Conservation (phyloP, 768 basidiomycete genomes). For the Lactifluus rugatus region DNA sequence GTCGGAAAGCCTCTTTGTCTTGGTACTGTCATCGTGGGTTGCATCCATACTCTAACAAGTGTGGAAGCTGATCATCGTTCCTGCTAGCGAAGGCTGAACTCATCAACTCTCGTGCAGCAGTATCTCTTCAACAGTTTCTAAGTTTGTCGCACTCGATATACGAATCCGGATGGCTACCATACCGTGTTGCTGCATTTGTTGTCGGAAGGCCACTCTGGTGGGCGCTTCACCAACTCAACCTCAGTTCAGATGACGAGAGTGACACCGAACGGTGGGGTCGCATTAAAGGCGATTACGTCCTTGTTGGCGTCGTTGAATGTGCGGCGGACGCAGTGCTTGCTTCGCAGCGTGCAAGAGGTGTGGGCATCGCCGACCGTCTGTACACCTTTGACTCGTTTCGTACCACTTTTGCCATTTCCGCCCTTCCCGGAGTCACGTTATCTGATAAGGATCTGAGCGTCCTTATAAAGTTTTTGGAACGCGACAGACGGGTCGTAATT, state of each 20-base stretch:
- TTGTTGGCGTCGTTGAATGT: constrained; percentile 51
- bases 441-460: constrained; percentile 58
- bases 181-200: constrained; percentile 57
- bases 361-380: constrained; percentile 48
- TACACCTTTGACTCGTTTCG: constrained; percentile 56
- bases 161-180: constrained; percentile 56
- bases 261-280: constrained; percentile 41
- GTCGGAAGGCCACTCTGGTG: constrained; percentile 80
- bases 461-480: constrained; percentile 65
- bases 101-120: constrained; percentile 32
- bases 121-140: constrained; percentile 48
- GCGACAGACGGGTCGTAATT: constrained; percentile 60
- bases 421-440: constrained; percentile 36
- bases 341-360: constrained; percentile 33
- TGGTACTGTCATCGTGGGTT: constrained; percentile 64
- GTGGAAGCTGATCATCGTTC: constrained; percentile 21
- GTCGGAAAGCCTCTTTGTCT: constrained; percentile 70
- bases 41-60: background rate
- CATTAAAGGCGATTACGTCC: constrained; percentile 63
- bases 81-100: constrained; percentile 65
- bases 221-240: constrained; percentile 70
- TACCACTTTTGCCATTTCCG: constrained; percentile 40
- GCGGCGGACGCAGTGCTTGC: constrained; percentile 51
- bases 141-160: constrained; percentile 51
- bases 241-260: constrained; percentile 48